Base-by-base conservation (phyloP, 805 yeast genomes). In the Tetrapisispora taiwanensis region DNA sequence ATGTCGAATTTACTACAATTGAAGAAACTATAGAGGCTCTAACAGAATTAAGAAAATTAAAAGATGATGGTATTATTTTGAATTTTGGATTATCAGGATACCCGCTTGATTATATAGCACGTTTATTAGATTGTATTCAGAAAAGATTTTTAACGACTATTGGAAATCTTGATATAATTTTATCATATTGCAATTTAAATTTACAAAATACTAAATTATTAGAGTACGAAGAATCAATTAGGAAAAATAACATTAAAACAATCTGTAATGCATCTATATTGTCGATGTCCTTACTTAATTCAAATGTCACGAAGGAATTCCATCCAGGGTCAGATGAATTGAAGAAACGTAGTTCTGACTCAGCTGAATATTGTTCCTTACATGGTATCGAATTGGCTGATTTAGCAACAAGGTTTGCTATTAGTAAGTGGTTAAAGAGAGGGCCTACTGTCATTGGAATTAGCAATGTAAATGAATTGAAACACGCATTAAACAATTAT, bases 51-150 rank as follows among this genome's bases (percentile, higher is more conserved):
- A 73, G 67, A 52, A 62, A 59, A 39, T 64, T 89, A 52, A 84
- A 86, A 56, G 52, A 69, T 6, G 78, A 76, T 50, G 95, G 95
- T 0, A 32, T 73, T 2, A 72, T 85, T 39, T 68, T 61, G 31
- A 69, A 79, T 51, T 72, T 89, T 48, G 97, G 97, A 9, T 65
- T 87, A 31, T 79, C 92, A 14, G 97, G 96, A 0, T 88, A 86
- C 55, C 96, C 97, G 0, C 79, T 90, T 20, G 78, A 77, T 17
- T 79, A 75, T 47, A 68, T 84, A 14, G 78, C 86, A 1, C 49
- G 48, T 34, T 44, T 55, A 18, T 46, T 52, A 42, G 66, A 71
- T 35, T 62, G 58, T 1, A 45, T 58, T 4, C 7, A 9, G 3
- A 9, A 13, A 6, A 28, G 27, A 7, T 34, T 28, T 28, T 6